phyloP scores from a whole-genome alignment of 164 flowering plant genomes.

The Amborella trichopoda region DNA sequence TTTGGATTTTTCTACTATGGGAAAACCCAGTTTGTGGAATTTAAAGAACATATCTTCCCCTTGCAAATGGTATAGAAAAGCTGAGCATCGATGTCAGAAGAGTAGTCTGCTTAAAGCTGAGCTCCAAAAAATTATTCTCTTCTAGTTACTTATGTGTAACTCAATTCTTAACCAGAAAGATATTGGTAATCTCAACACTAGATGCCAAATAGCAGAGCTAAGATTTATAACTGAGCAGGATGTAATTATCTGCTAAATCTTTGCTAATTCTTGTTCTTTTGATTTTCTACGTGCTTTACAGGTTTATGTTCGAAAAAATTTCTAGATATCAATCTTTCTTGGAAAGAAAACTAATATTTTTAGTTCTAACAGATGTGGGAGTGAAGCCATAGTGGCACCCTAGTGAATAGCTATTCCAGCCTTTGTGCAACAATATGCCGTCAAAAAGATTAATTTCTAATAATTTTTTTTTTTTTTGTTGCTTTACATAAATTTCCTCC shows the following conservation, averaged over 20 bases:
- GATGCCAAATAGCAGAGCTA: too few relatives aligned
- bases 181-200: too few relatives aligned
- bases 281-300: background rate
- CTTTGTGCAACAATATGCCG: constrained; percentile 42
- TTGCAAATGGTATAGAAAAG: constrained; percentile 26
- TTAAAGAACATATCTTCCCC: constrained; percentile 32
- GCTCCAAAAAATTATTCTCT: too few relatives aligned
- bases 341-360: constrained; percentile 1
- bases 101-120: too few relatives aligned
- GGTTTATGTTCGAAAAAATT: background rate
- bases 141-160: too few relatives aligned
- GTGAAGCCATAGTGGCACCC: constrained; percentile 38
- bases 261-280: background rate
- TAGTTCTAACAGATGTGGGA: constrained; percentile 59
- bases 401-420: constrained; percentile 60
- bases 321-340: background rate
- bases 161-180: too few relatives aligned
- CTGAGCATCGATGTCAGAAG: too few relatives aligned
- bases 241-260: background rate
- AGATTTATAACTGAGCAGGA: too few relatives aligned
- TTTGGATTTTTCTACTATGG: constrained; percentile 48
- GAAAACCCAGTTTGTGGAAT: constrained; percentile 35
- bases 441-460: constrained; percentile 24
- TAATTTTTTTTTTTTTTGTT: background rate
- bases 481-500: background rate